A percentile compares a stretch with the other conserved stretches of the same genome.
Evolutionary conservation across 768 basidiomycete species (phyloP).

Genomic region (Pulveroboletus frians): DNA sequence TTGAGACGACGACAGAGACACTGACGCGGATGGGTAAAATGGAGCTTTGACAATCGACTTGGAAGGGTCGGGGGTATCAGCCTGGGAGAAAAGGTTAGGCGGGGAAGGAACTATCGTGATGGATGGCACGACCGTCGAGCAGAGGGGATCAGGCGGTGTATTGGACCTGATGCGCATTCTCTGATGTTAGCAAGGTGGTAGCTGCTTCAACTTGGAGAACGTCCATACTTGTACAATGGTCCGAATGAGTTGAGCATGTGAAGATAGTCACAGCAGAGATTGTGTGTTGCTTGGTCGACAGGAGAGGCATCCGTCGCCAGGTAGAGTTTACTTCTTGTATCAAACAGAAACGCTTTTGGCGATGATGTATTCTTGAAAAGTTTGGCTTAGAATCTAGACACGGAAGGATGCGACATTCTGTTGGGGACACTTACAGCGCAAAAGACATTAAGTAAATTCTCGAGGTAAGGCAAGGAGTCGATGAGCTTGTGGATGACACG

Average conservation of each 20-base stretch:
- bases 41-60: slow-evolving; percentile 36
- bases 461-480: slow-evolving; percentile 78
- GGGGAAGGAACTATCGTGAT: neutral
- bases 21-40: slow-evolving; percentile 67
- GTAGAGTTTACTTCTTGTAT: slow-evolving; percentile 77
- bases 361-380: slow-evolving; percentile 75
- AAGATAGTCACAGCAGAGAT: slow-evolving; percentile 87
- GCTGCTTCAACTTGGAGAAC: neutral
- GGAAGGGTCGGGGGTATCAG: slow-evolving; percentile 3
- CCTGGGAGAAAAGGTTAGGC: neutral
- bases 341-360: slow-evolving; percentile 91
- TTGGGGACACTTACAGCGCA: slow-evolving; percentile 50
- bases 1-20: slow-evolving; percentile 50
- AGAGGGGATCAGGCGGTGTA: neutral
- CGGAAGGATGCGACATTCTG: neutral
- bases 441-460: slow-evolving; percentile 83
- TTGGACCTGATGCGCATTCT: slow-evolving; percentile 17
- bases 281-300: slow-evolving; percentile 83
- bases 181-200: slow-evolving; percentile 4
- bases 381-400: neutral
- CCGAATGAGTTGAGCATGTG: slow-evolving; percentile 84
- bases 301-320: slow-evolving; percentile 93
- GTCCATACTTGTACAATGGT: slow-evolving; percentile 71
- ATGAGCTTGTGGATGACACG: slow-evolving; percentile 83
- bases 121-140: slow-evolving; percentile 12